These are phyloP conservation scores for Linnemannia exigua DNA, from an alignment of 192 early-diverging fungal genomes.

Conservation along the genomic window DNA sequence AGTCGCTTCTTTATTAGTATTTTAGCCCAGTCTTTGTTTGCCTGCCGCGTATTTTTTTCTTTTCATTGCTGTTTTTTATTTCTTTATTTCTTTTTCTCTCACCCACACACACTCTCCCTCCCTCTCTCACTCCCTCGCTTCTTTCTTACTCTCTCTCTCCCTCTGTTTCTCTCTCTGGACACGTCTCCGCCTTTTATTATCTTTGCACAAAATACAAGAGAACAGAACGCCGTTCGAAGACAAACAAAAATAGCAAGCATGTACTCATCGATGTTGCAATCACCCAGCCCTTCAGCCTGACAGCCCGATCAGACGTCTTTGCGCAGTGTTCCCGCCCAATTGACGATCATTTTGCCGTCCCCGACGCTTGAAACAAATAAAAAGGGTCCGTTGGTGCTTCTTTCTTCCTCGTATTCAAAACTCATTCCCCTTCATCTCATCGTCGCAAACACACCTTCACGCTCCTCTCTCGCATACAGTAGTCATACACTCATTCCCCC, in stretches of 20 bases:
- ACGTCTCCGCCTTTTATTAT: not conserved
- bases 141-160: not conserved
- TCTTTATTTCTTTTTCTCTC: not conserved
- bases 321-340: too few relatives aligned
- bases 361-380: too few relatives aligned
- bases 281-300: too few relatives aligned
- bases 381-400: not conserved
- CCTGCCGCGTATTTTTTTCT: not conserved
- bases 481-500: slow-evolving; percentile 11
- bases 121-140: not conserved
- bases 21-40: too few relatives aligned
- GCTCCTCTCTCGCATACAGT: not conserved
- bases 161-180: not conserved
- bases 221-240: not conserved
- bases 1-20: not conserved
- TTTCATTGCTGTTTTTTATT: not conserved
- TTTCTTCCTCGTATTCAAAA: not conserved
- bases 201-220: slow-evolving; percentile 9
- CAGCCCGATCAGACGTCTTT: too few relatives aligned
- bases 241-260: slow-evolving; percentile 1
- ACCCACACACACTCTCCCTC: not conserved
- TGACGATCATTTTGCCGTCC: too few relatives aligned
- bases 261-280: not conserved
- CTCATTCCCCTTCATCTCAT: not conserved
- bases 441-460: not conserved